Conservation (phyloP, 768 basidiomycete species). For the button mushroom (Agaricus bisporus) region DNA sequence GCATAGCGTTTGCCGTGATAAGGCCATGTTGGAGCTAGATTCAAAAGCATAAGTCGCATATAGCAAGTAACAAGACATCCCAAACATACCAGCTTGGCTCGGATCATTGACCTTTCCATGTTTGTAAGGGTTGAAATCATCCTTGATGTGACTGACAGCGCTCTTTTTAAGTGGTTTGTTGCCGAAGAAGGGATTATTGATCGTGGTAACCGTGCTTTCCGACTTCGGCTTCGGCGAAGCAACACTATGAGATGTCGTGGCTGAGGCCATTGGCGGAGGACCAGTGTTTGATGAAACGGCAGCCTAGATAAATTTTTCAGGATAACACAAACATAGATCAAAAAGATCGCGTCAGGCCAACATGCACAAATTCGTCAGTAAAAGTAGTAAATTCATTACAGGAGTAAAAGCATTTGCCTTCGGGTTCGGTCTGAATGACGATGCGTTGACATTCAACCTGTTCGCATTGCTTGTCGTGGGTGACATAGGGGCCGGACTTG, state of each 20-base stretch:
- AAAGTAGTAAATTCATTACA: slow-evolving; percentile 31
- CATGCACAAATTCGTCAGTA: slow-evolving; percentile 15
- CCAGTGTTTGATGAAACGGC: slow-evolving; percentile 35
- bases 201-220: slow-evolving; percentile 38
- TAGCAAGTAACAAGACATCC: not conserved
- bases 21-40: slow-evolving; percentile 72
- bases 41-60: slow-evolving; percentile 3
- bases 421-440: slow-evolving; percentile 85
- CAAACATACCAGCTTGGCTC: slow-evolving; percentile 59
- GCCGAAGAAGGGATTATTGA: slow-evolving; percentile 86
- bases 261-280: slow-evolving; percentile 30
- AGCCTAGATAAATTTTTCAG: slow-evolving; percentile 1
- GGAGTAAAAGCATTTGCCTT: slow-evolving; percentile 75
- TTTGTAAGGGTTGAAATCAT: slow-evolving; percentile 98
- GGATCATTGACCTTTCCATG: slow-evolving; percentile 76
- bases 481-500: slow-evolving; percentile 31
- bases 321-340: not conserved
- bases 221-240: slow-evolving; percentile 57
- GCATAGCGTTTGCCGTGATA: slow-evolving; percentile 86
- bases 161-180: slow-evolving; percentile 70
- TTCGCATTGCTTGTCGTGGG: slow-evolving; percentile 46
- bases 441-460: slow-evolving; percentile 83
- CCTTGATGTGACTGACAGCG: slow-evolving; percentile 77
- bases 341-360: not conserved
- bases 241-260: slow-evolving; percentile 24